Evolutionary conservation across 1,284 basidiomycete species (phyloP).

Genomic region (Trichosporon inkin): DNA sequence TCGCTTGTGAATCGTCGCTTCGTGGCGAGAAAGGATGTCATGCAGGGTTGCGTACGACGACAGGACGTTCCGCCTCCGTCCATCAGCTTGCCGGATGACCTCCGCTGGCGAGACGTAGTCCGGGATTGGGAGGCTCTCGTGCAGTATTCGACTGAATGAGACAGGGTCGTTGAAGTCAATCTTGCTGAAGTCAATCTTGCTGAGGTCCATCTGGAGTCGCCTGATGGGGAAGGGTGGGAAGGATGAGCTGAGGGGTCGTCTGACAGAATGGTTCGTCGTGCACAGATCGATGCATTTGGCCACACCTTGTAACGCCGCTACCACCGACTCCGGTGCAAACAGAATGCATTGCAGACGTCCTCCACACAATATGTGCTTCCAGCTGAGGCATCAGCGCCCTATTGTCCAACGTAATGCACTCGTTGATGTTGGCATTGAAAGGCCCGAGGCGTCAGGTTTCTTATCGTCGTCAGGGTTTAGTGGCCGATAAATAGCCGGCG

Average conservation of each 20-base stretch:
- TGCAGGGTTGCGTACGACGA: not conserved
- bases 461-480: too few relatives aligned
- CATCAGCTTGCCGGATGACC: not conserved
- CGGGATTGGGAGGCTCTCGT: not conserved
- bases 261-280: not conserved
- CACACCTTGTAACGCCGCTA: too few relatives aligned
- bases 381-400: too few relatives aligned
- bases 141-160: not conserved
- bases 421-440: too few relatives aligned
- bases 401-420: too few relatives aligned
- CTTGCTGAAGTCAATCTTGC: not conserved
- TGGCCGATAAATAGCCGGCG: too few relatives aligned
- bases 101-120: not conserved
- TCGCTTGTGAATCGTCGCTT: constrained; percentile 9
- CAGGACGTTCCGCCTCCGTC: not conserved
- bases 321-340: too few relatives aligned
- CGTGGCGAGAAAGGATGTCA: constrained; percentile 11
- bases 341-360: too few relatives aligned
- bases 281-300: not conserved
- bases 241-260: not conserved
- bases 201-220: too few relatives aligned
- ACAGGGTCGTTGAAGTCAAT: constrained; percentile 3
- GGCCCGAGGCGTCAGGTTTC: too few relatives aligned
- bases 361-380: too few relatives aligned
- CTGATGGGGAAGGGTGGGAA: not conserved